Percentiles rank a stretch among this genome's conserved stretches.
These are phyloP conservation scores for Rosellinia necatrix DNA, from an alignment of 2,329 filamentous ascomycete species.

Conservation along the genomic window DNA sequence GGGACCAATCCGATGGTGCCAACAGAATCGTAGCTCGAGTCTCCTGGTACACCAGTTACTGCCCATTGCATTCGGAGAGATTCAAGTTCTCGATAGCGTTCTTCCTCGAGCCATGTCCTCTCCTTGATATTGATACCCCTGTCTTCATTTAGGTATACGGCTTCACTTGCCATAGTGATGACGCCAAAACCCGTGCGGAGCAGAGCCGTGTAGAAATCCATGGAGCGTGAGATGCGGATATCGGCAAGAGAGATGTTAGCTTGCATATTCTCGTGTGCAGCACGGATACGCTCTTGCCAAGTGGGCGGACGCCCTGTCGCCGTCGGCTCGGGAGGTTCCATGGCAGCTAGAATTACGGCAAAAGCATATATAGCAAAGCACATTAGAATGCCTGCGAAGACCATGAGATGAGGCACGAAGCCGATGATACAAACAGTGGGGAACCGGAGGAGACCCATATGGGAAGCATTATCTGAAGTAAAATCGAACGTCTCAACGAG, in stretches of 20 bases:
- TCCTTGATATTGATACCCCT: constrained; percentile 71
- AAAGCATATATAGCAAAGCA: constrained; percentile 79
- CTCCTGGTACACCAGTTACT: constrained; percentile 50
- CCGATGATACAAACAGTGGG: constrained; percentile 94
- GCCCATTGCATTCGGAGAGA: constrained; percentile 57
- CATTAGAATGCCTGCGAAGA: constrained; percentile 75
- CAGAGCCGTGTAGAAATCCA: constrained; percentile 94
- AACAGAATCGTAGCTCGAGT: constrained; percentile 55
- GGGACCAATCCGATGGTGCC: constrained; percentile 61
- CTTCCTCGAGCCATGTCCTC: constrained; percentile 91
- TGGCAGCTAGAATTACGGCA: constrained; percentile 75
- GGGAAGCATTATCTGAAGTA: constrained; percentile 62
- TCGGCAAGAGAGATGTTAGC: constrained; percentile 84
- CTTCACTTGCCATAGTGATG: constrained; percentile 91
- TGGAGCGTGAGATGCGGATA: constrained; percentile 79
- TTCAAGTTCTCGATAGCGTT: constrained; percentile 79
- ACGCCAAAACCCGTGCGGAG: constrained; percentile 85
- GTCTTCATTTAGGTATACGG: constrained; percentile 93
- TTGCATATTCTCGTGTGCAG: constrained; percentile 87
- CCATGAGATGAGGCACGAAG: constrained; percentile 91
- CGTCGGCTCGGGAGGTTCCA: constrained; percentile 62
- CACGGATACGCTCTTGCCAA: constrained; percentile 64
- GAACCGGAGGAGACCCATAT: constrained; percentile 77
- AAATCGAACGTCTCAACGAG: constrained; percentile 73
- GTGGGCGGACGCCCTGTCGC: constrained; percentile 42